Percentiles rank a stretch among this genome's conserved stretches.
Evolutionary conservation across 495 filamentous ascomycete genomes (phyloP).

Genomic region (Cercophora newfieldiana): DNA sequence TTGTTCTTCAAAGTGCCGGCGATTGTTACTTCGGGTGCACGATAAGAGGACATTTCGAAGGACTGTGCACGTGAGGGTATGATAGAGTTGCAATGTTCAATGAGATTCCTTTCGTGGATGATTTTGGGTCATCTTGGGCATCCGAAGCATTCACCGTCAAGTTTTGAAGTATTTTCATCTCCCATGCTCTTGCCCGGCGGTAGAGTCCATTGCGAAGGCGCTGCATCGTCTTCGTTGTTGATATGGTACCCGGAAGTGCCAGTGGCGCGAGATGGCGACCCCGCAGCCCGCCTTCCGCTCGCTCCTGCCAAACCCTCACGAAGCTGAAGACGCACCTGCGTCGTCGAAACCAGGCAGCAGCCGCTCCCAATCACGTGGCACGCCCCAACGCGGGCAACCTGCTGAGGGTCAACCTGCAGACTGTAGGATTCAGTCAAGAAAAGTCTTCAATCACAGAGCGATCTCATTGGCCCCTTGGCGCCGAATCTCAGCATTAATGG

Average conservation of each 20-base stretch:
- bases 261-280: not conserved
- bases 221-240: not conserved
- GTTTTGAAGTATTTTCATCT: too few species aligned
- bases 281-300: not conserved
- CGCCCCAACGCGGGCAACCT: not conserved
- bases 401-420: not conserved
- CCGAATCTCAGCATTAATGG: not conserved
- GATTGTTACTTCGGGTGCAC: not conserved
- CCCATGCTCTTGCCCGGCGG: too few species aligned
- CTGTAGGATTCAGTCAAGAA: not conserved
- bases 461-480: not conserved
- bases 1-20: not conserved
- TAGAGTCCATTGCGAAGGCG: not conserved
- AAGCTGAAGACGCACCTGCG: not conserved
- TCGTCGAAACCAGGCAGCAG: not conserved
- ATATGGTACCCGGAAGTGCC: not conserved
- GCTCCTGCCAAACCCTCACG: not conserved
- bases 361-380: not conserved
- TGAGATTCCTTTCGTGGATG: too few species aligned
- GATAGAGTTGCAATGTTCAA: not conserved
- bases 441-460: not conserved
- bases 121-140: not conserved
- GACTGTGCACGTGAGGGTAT: not conserved
- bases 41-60: not conserved
- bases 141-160: too few species aligned